Conservation (phyloP, 192 early-diverging fungal genomes). For the Backusella circina region DNA sequence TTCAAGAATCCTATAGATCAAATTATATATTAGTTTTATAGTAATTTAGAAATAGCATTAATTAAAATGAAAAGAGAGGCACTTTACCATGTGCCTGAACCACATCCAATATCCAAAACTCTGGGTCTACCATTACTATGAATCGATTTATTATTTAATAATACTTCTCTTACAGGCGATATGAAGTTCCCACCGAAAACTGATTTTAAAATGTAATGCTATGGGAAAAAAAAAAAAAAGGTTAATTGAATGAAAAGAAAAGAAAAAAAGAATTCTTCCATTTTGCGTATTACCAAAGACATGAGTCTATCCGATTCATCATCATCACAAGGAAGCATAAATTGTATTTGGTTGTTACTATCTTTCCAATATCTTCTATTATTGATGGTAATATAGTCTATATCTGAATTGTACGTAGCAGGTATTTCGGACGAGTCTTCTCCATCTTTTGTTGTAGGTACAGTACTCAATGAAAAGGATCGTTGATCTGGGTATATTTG, state of each 20-base stretch:
- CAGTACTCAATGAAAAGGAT: neutral
- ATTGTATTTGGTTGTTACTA: neutral
- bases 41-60: neutral
- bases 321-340: constrained; percentile 11
- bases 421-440: neutral
- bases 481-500: neutral
- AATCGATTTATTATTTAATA: neutral
- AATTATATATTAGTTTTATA: neutral
- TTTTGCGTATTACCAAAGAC: neutral
- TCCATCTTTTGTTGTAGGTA: neutral
- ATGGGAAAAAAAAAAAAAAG: neutral
- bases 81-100: neutral
- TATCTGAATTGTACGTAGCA: neutral
- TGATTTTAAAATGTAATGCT: constrained; percentile 24
- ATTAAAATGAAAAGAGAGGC: neutral
- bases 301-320: constrained; percentile 9
- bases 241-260: neutral
- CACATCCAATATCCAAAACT: constrained; percentile 18
- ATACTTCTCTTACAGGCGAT: constrained; percentile 2
- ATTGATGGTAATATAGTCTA: neutral
- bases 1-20: constrained; percentile 24
- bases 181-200: constrained; percentile 18
- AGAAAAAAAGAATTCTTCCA: neutral
- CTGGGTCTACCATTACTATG: neutral
- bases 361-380: constrained; percentile 1